phyloP scores from a whole-genome alignment of 805 yeast genomes.

The Candida koratica region DNA sequence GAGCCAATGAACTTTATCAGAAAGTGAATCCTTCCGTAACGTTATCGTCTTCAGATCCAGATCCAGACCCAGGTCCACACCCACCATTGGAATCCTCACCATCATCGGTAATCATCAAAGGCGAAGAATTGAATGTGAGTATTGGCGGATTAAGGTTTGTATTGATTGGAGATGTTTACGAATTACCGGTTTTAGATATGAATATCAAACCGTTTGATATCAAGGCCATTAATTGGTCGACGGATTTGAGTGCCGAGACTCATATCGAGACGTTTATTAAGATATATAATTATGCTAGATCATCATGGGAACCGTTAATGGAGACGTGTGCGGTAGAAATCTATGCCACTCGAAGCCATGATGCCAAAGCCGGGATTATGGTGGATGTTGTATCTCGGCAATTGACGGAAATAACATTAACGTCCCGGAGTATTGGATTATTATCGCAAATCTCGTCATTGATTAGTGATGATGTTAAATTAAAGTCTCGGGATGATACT shows the following conservation, averaged over 20 bases:
- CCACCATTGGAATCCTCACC: slow-evolving; percentile 7
- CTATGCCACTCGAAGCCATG: slow-evolving; percentile 57
- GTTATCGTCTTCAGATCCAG: slow-evolving; percentile 42
- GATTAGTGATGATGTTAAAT: slow-evolving; percentile 48
- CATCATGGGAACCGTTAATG: slow-evolving; percentile 91
- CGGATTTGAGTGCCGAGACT: slow-evolving; percentile 68
- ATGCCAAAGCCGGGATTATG: slow-evolving; percentile 39
- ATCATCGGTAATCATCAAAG: slow-evolving; percentile 45
- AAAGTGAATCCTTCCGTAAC: slow-evolving; percentile 48
- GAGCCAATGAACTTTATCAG: slow-evolving; percentile 55
- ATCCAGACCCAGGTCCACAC: slow-evolving; percentile 26
- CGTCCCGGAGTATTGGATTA: slow-evolving; percentile 77
- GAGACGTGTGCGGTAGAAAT: slow-evolving; percentile 84
- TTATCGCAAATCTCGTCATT: slow-evolving; percentile 64
- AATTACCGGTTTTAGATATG: slow-evolving; percentile 81
- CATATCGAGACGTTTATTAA: slow-evolving; percentile 64
- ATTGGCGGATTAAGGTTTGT: slow-evolving; percentile 78
- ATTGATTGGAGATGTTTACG: slow-evolving; percentile 86
- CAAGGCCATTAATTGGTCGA: slow-evolving; percentile 78
- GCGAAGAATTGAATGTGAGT: slow-evolving; percentile 63
- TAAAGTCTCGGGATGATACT: slow-evolving; percentile 69
- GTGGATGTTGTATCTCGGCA: slow-evolving; percentile 74
- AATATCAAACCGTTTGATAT: slow-evolving; percentile 65
- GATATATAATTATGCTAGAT: slow-evolving; percentile 81
- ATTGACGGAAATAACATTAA: slow-evolving; percentile 72